phyloP scores from a whole-genome alignment of 2,329 filamentous ascomycete species.

The Epichloe hybrida region DNA sequence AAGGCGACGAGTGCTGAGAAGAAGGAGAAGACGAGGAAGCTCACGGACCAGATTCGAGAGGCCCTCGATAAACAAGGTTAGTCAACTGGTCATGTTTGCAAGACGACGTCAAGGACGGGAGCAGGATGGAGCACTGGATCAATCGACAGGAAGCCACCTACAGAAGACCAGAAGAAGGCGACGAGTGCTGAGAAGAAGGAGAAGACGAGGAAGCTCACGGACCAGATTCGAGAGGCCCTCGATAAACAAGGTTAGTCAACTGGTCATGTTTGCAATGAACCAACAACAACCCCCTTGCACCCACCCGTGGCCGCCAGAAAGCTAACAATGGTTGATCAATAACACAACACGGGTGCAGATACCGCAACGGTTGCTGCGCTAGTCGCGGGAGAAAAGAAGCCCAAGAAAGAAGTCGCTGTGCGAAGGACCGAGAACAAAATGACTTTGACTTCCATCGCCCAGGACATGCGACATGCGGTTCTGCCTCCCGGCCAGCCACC shows the following conservation, averaged over 20 bases:
- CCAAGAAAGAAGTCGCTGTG: neutral
- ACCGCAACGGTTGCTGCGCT: no score
- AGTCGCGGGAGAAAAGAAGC: neutral
- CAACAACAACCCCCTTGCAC: no score
- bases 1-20: neutral
- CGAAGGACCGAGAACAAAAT: constrained; percentile 1
- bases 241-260: neutral
- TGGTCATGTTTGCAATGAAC: neutral
- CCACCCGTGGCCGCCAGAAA: no score
- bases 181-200: neutral
- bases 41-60: neutral
- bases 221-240: neutral
- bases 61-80: neutral
- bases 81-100: neutral
- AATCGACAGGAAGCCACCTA: constrained; percentile 6
- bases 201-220: neutral
- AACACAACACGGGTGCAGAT: neutral
- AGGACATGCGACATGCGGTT: neutral
- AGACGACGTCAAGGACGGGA: constrained; percentile 13
- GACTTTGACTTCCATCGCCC: constrained; percentile 1
- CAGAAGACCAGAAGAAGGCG: neutral
- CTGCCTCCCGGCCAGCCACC: neutral
- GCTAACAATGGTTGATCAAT: no score
- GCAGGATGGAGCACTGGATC: constrained; percentile 14
- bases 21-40: neutral